Base-by-base conservation (phyloP, 2,329 filamentous ascomycete species). In the Juglanconis juglandina region DNA sequence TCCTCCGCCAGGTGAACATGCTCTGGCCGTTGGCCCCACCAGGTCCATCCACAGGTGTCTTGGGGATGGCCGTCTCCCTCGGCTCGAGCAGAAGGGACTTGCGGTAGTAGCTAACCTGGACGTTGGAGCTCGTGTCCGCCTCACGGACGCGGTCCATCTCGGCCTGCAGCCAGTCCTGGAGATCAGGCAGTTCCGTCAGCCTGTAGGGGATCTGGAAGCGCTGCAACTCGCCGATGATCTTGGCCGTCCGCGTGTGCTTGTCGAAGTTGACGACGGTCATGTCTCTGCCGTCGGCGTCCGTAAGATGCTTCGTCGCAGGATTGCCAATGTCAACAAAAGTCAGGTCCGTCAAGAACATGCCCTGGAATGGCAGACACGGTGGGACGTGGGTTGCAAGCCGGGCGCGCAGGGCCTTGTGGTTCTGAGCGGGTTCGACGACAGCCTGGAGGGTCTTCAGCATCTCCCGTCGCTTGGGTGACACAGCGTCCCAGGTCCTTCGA, bases 311-410 rank as follows among this genome's bases (percentile, higher is more conserved):
- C 2, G 89, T 93, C 5, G 91, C 86, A 39, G 91, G 90, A 73
- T 98, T 98, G 63, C 95, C 95, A 65, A 94, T 92, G 71, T 98
- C 92, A 58, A 96, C 89, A 75, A 99, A 98, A 0, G 93, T 97
- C 42, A 99, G 80, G 71, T 99, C 95, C 0, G 95, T 99, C 44
- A 99, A 81, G 73, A 97, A 98, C 76, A 96, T 96, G 65, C 95
- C 95, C 3, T 99, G 85, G 72, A 98, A 99, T 0, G 95, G 95
- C 56, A 99, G 82, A 71, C 95, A 99, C 5, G 95, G 94, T 1
- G 93, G 91, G 0, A 96, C 87, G 58, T 96, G 91, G 68, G 91
- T 89, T 67, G 94, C 88, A 3, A 99, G 85, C 49, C 90, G 87
- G 60, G 89, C 86, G 50, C 95, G 90, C 32, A 99, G 85, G 10